These are phyloP conservation scores for Ogataea nakhonphanomensis DNA, from an alignment of 805 yeast species.

Conservation along the genomic window DNA sequence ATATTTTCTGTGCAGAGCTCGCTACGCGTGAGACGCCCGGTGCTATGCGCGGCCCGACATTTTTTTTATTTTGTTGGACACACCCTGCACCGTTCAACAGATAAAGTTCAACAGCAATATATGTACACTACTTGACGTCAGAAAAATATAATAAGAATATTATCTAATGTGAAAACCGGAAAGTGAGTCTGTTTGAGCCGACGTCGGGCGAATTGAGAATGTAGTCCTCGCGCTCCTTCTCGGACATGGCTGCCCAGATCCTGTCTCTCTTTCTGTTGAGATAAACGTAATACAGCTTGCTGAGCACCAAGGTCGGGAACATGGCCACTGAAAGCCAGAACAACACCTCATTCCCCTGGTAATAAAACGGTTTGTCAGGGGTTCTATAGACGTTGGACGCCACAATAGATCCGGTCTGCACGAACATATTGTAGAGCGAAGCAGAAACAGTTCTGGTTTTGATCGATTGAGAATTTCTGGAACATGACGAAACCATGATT, in stretches of 20 bases:
- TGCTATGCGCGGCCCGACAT: constrained; percentile 8
- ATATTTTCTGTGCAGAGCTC: constrained; percentile 9
- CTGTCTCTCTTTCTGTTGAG: constrained; percentile 43
- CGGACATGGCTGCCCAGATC: constrained; percentile 49
- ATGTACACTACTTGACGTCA: constrained; percentile 11
- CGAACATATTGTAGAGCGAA: constrained; percentile 61
- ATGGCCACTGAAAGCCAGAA: constrained; percentile 33
- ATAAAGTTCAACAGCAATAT: constrained; percentile 10
- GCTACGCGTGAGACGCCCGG: constrained; percentile 6
- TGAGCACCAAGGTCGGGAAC: constrained; percentile 26
- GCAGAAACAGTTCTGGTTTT: constrained; percentile 63
- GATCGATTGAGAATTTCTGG: constrained; percentile 60
- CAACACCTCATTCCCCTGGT: constrained; percentile 49
- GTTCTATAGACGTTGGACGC: constrained; percentile 54
- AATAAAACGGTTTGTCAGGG: constrained; percentile 58
- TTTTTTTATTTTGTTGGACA: constrained; percentile 12
- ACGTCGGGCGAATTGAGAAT: constrained; percentile 42
- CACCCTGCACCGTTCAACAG: constrained; percentile 13
- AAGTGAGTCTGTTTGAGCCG: constrained; percentile 59
- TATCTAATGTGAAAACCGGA: constrained; percentile 27
- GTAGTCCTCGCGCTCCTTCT: constrained; percentile 50
- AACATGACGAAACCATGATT: constrained; percentile 55
- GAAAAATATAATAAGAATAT: neutral
- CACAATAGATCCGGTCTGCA: constrained; percentile 55
- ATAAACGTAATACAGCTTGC: constrained; percentile 38